Evolutionary conservation across 345 rosid species (phyloP).

Genomic region (Populus ilicifolia): DNA sequence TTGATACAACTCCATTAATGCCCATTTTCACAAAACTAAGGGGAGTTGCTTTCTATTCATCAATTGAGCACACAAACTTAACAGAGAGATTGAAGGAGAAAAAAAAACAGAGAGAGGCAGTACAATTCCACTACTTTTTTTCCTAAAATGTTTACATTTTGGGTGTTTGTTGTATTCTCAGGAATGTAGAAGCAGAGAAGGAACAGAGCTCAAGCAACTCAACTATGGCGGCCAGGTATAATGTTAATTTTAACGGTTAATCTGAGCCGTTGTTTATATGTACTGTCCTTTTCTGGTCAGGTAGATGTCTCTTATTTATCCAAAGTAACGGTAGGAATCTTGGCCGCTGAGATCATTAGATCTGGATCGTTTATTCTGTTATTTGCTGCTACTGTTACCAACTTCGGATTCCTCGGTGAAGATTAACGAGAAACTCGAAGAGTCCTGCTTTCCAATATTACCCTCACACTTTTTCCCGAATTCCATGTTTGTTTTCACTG

Average conservation of each 20-base stretch:
- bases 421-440: not conserved
- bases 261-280: slow-evolving; percentile 37
- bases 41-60: not conserved
- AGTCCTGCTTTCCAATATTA: not conserved
- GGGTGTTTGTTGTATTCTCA: slow-evolving; percentile 16
- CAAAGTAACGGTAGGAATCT: slow-evolving; percentile 25
- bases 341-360: slow-evolving; percentile 47
- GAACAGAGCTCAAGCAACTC: slow-evolving; percentile 54
- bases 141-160: not conserved
- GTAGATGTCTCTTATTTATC: slow-evolving; percentile 12
- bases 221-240: slow-evolving; percentile 62
- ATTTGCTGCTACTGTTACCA: not conserved
- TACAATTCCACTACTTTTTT: not conserved
- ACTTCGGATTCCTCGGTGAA: slow-evolving; percentile 24
- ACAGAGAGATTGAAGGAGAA: not conserved
- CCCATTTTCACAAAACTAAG: not conserved
- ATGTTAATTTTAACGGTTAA: not conserved
- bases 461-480: not conserved
- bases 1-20: slow-evolving; percentile 15
- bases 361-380: slow-evolving; percentile 51
- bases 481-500: not conserved
- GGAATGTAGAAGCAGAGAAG: slow-evolving; percentile 51
- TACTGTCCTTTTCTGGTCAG: slow-evolving; percentile 6
- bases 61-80: not conserved
- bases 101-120: not conserved